A percentile compares a stretch with the other conserved stretches of the same genome.
These are phyloP conservation scores for Scheffersomyces segobiensis DNA, from an alignment of 1,139 yeast genomes.

Conservation along the genomic window DNA sequence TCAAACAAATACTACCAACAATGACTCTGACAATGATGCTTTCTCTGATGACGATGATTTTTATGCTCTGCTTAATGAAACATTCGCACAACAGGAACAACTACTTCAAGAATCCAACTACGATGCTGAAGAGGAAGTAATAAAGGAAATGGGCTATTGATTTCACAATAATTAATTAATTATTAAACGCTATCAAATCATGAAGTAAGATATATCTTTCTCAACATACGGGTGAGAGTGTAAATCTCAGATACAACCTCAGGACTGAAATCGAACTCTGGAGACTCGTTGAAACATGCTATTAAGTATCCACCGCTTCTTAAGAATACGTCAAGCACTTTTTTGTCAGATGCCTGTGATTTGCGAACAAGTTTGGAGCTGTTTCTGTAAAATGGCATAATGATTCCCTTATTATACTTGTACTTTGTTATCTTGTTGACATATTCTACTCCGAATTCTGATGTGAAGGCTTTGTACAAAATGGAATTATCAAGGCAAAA, in stretches of 20 bases:
- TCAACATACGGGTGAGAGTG: constrained; percentile 37
- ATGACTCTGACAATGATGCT: constrained; percentile 10
- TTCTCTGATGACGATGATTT: constrained; percentile 22
- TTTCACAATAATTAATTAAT: not conserved
- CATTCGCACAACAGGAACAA: not conserved
- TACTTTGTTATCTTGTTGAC: constrained; percentile 23
- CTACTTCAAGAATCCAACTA: not conserved
- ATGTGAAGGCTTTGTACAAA: constrained; percentile 50
- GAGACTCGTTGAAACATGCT: constrained; percentile 44
- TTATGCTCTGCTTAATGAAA: not conserved
- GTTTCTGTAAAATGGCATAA: constrained; percentile 52
- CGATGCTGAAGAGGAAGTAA: constrained; percentile 26
- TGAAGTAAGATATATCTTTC: constrained; percentile 38
- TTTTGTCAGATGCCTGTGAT: constrained; percentile 15
- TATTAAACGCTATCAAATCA: constrained; percentile 1
- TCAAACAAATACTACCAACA: not conserved
- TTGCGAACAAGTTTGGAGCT: constrained; percentile 43
- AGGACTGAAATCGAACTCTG: constrained; percentile 31
- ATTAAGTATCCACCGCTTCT: constrained; percentile 61
- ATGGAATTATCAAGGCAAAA: constrained; percentile 44
- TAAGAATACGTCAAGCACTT: constrained; percentile 41
- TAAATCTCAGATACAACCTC: constrained; percentile 50
- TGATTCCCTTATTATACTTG: constrained; percentile 45
- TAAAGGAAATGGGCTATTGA: constrained; percentile 33
- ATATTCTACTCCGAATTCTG: constrained; percentile 58